These are phyloP conservation scores for Poa pratensis DNA, from an alignment of 176 grass and related monocot species.

Conservation along the genomic window DNA sequence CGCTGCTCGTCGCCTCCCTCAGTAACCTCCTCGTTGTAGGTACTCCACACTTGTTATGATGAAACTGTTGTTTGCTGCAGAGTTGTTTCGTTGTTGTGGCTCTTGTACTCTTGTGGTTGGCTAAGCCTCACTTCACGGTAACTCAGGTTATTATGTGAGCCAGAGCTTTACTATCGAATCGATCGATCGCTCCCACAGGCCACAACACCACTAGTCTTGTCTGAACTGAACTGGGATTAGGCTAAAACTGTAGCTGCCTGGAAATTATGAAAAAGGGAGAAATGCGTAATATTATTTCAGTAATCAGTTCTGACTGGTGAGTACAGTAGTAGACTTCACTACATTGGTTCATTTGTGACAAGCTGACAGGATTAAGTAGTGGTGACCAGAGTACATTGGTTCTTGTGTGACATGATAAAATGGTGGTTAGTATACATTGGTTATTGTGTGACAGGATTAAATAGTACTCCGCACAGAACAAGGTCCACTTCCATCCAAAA, in stretches of 20 bases:
- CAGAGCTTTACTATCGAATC: neutral
- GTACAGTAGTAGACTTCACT: neutral
- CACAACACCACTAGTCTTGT: neutral
- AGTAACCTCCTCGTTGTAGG: conserved; percentile 92
- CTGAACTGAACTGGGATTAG: neutral
- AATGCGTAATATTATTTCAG: neutral
- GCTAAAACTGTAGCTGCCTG: neutral
- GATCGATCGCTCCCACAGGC: neutral
- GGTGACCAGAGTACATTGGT: neutral
- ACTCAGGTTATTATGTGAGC: neutral
- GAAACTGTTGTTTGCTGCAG: neutral
- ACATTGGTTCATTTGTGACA: neutral
- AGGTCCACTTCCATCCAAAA: neutral
- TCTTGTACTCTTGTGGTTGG: neutral
- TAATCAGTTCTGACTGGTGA: conserved; percentile 6
- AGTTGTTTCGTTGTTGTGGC: neutral
- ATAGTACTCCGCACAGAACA: neutral
- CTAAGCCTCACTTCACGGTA: neutral
- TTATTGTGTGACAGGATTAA: neutral
- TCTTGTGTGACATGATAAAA: neutral
- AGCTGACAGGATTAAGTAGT: neutral
- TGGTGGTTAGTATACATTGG: neutral
- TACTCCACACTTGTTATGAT: conserved; percentile 41
- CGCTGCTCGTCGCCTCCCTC: conserved; percentile 82
- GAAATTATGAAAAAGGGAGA: neutral